Conservation (phyloP, 2,329 filamentous ascomycete genomes). For the Sclerotinia minor region DNA sequence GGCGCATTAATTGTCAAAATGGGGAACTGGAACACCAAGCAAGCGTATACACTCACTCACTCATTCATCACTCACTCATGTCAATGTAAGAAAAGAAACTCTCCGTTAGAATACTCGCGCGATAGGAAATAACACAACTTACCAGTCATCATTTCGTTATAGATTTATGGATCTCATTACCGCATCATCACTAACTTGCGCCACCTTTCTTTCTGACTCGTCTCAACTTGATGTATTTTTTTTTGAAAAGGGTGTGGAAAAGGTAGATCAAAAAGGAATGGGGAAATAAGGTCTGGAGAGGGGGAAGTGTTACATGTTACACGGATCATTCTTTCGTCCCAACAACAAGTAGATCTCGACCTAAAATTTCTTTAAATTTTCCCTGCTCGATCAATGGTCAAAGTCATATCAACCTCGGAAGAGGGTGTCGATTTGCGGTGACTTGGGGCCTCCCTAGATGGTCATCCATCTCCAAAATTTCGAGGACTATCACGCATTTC, state of each 20-base stretch:
- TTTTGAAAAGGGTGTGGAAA: slow-evolving; percentile 5
- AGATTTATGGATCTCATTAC: slow-evolving; percentile 4
- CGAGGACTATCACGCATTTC: not conserved
- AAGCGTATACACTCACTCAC: not conserved
- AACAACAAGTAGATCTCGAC: slow-evolving; percentile 8
- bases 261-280: not conserved
- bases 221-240: slow-evolving; percentile 1
- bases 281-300: slow-evolving; percentile 1
- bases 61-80: too few relatives aligned
- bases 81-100: not conserved
- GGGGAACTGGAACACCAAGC: not conserved
- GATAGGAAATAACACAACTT: not conserved
- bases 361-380: slow-evolving; percentile 7
- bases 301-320: not conserved
- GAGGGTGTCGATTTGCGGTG: slow-evolving; percentile 1
- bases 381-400: too few relatives aligned
- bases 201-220: not conserved
- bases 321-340: slow-evolving; percentile 13
- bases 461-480: slow-evolving; percentile 3
- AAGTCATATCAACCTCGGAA: not conserved
- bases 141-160: not conserved
- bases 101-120: not conserved
- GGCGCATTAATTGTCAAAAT: slow-evolving; percentile 9
- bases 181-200: slow-evolving; percentile 1
- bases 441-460: slow-evolving; percentile 1